These are phyloP conservation scores for Gracilaria vermiculophylla DNA, from an alignment of 23 red algal genomes.

Conservation along the genomic window DNA sequence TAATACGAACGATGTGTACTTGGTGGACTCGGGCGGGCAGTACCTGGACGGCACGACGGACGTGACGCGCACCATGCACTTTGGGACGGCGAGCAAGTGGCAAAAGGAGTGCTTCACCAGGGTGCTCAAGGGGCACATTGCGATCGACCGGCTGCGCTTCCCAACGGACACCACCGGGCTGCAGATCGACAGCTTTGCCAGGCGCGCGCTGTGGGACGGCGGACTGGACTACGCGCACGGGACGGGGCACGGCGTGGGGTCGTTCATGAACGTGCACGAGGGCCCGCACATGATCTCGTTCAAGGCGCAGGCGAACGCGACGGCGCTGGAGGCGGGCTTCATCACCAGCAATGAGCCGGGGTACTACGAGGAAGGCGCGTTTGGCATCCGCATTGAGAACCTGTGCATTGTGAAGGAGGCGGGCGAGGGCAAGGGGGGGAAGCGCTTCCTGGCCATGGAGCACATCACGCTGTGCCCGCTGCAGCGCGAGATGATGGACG, in stretches of 20 bases:
- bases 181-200: conserved; percentile 84
- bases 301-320: conserved; percentile 64
- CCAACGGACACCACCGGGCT: conserved; percentile 86
- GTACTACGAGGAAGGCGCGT: conserved; percentile 95
- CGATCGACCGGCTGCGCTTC: conserved; percentile 80
- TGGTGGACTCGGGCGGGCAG: conserved; percentile 95
- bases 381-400: conserved; percentile 99
- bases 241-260: conserved; percentile 97
- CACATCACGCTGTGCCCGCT: conserved; percentile 83
- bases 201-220: conserved; percentile 81
- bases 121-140: conserved; percentile 94
- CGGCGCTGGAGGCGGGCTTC: conserved; percentile 84
- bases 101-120: conserved; percentile 93
- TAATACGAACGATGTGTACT: conserved; percentile 61
- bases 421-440: conserved; percentile 4
- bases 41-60: conserved; percentile 97
- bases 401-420: conserved; percentile 48
- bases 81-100: conserved; percentile 68
- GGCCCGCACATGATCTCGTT: conserved; percentile 91
- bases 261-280: conserved; percentile 95
- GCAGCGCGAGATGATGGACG: conserved; percentile 73
- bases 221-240: conserved; percentile 98
- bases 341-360: conserved; percentile 95
- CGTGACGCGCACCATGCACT: conserved; percentile 93
- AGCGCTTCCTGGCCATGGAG: conserved; percentile 69